phyloP scores from a whole-genome alignment of 225 moss, liverwort and hornwort genomes.

The Marchantia polymorpha region DNA sequence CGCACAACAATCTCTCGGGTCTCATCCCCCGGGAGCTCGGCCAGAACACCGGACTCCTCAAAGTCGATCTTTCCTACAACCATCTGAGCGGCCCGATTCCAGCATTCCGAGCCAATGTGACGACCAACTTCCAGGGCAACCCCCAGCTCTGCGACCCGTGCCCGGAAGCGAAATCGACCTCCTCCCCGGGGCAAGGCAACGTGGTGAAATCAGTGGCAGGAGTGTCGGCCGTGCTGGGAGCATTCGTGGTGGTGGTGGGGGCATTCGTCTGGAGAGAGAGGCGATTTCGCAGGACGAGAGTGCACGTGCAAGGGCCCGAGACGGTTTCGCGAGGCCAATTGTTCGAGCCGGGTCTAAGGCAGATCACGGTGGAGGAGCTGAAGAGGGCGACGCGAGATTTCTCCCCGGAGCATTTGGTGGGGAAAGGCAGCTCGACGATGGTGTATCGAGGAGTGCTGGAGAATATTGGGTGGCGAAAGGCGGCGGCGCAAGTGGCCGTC shows the following conservation, averaged over 20 bases:
- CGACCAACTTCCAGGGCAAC: background rate
- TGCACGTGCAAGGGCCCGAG: background rate
- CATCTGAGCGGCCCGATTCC: constrained; percentile 11
- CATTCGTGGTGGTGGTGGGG: background rate
- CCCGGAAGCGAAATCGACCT: background rate
- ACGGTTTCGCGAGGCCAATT: background rate
- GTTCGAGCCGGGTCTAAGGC: background rate
- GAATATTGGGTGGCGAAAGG: background rate
- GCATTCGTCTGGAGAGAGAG: background rate
- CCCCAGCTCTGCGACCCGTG: background rate
- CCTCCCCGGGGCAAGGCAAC: background rate
- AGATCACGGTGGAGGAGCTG: background rate
- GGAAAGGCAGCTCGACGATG: background rate
- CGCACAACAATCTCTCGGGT: constrained; percentile 30
- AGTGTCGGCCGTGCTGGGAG: background rate
- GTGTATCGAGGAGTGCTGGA: constrained; percentile 4
- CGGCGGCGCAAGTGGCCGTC: background rate
- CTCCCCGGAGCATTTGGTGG: background rate
- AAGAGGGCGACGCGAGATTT: background rate
- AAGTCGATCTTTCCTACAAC: constrained; percentile 20
- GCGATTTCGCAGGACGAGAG: background rate
- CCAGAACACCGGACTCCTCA: constrained; percentile 4
- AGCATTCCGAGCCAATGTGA: background rate
- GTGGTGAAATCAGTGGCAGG: background rate
- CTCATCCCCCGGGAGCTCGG: constrained; percentile 23